Evolutionary conservation across 805 yeast genomes (phyloP), one percentile per base, ranked within the genome.

Genomic region (Starmerella riodocensis): DNA sequence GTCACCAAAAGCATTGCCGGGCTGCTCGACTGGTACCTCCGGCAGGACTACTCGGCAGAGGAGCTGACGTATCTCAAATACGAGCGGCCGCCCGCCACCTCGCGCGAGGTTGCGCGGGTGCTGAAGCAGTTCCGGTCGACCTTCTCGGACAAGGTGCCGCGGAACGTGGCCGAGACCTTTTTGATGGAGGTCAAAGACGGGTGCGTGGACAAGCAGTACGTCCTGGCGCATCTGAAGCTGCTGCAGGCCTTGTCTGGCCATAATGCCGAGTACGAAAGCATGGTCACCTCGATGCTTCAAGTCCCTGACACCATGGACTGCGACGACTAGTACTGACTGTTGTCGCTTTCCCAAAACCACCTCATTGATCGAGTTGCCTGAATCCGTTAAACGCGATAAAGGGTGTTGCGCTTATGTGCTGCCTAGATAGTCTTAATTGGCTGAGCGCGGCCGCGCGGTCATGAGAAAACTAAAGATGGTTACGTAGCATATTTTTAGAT

Each of bases 11-110:
- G 33, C 25, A 13, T 44, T 4, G 23, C 25, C 22, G 12, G 19
- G 4, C 38, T 45, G 11, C 12, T 37, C 6, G 47, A 45, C 34
- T 45, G 43, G 42, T 40, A 40, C 12, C n/a, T 41, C 13, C 45
- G 24, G 29, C 39, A 14, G n/a, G 25, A 6, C 4, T 42, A 14
- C 26, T 22, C n/a, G 16, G 37, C 13, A 12, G 46, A 41, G 5
- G 43, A 38, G 19, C 36, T 42, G 11, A 16, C 7, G n/a, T 16
- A 11, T 12, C 11, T 42, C 12, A 25, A 34, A 24, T 42, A 42
- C 27, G 6, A 12, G 17, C 31, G 22, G n/a, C 27, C 14, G n/a
- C 45, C 45, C 3, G 4, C n/a, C 6, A 29, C 41, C 7, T 22
- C 34, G 6, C 18, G n/a, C 6, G 27, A 22, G 3, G 4, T 42